Base-by-base conservation (phyloP, 2,329 filamentous ascomycete genomes). In the Penicillium italicum region DNA sequence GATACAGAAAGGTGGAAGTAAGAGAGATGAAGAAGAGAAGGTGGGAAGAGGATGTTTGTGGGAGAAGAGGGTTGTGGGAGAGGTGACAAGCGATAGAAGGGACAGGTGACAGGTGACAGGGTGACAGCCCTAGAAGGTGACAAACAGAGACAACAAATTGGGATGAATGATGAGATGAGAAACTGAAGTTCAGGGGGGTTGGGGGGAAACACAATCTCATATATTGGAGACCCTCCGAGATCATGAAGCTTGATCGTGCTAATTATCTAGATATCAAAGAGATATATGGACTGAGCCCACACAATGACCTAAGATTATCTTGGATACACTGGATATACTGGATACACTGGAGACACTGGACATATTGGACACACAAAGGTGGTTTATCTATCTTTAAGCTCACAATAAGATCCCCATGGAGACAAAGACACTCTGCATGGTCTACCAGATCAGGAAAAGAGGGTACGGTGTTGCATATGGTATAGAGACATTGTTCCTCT, bases 21-120 rank as follows among this genome's bases (percentile, higher is more conserved):
- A 40, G 53, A 45, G 51, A 41, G 28, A 56, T 50, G 45, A 52
- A 47, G 50, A 55, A 38, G 26, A 58, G 31, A 52, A 43, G 47
- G 42, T 46, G 26, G 26, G 50, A 50, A 59, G 56, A 36, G 34
- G 16, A 50, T n/a, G 37, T 18, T 26, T 34, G 38, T 50, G 26
- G 36, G 47, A 53, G 38, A 43, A 42, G 34, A 24, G 14, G 22
- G 14, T 22, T 22, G 33, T 38, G 33, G 26, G 28, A 37, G 34
- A 43, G 26, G 31, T 42, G 42, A 26, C 26, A 42, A 22, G 31
- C n/a, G n/a, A 37, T 22, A 28, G 33, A 42, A 28, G 10, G n/a
- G 33, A 26, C 11, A 38, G 24, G 33, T 49, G 34, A 49, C 26
- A 41, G 18, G 30, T 18, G 44, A 46, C 16, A 34, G 16, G 40